Evolutionary conservation across 1,139 yeast species (phyloP).

Genomic region (Arxiozyma slooffiae): DNA sequence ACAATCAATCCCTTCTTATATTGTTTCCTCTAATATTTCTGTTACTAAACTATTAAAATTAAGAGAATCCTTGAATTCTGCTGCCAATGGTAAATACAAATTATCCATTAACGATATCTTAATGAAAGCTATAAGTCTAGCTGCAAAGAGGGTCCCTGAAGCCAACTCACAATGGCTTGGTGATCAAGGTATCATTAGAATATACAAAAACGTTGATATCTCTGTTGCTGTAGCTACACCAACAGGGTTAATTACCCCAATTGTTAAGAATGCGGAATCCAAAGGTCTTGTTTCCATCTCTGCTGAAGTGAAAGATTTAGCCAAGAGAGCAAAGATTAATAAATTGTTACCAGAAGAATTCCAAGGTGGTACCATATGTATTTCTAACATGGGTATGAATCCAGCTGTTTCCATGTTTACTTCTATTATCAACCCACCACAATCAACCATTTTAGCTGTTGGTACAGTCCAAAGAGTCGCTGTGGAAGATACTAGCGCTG

Average conservation of each 20-base stretch:
- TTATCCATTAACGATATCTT: constrained; percentile 89
- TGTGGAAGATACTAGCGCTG: constrained; percentile 83
- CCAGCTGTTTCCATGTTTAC: constrained; percentile 85
- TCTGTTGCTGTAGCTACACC: constrained; percentile 99
- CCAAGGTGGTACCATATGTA: constrained; percentile 98
- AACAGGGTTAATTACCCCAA: constrained; percentile 93
- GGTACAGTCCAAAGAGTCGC: constrained; percentile 92
- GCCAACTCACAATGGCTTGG: constrained; percentile 93
- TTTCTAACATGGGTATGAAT: constrained; percentile 98
- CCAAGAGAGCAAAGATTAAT: constrained; percentile 91
- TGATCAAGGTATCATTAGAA: constrained; percentile 81
- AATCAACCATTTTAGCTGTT: constrained; percentile 83
- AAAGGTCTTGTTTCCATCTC: constrained; percentile 83
- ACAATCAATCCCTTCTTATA: constrained; percentile 80
- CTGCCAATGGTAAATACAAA: constrained; percentile 81
- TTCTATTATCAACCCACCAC: constrained; percentile 97
- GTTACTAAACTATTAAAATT: constrained; percentile 86
- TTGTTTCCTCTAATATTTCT: constrained; percentile 76
- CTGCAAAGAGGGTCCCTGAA: constrained; percentile 83
- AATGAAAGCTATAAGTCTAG: constrained; percentile 87
- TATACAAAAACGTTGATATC: constrained; percentile 84
- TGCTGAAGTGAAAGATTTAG: constrained; percentile 77
- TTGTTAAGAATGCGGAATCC: constrained; percentile 74
- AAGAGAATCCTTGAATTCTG: constrained; percentile 78
- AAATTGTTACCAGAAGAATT: constrained; percentile 91